phyloP scores from a whole-genome alignment of 1,284 basidiomycete genomes.

The Apiotrichum domesticum region DNA sequence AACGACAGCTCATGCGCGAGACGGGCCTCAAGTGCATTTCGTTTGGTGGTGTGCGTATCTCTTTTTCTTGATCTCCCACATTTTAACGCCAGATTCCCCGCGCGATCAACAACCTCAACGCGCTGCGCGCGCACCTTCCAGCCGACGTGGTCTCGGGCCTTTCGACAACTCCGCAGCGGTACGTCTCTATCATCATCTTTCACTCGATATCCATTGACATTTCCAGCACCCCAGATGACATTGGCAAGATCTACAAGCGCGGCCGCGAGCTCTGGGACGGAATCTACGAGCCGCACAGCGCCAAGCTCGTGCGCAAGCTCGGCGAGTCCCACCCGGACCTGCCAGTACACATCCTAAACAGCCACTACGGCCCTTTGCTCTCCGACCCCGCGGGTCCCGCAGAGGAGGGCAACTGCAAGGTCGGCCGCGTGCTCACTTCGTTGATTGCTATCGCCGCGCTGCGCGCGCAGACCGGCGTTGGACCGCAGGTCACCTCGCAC shows the following conservation, averaged over 20 bases:
- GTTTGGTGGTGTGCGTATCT: constrained; percentile 67
- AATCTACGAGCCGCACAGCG: constrained; percentile 84
- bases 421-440: constrained; percentile 79
- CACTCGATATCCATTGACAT: constrained; percentile 47
- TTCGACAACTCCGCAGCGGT: constrained; percentile 51
- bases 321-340: constrained; percentile 63
- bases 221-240: constrained; percentile 55
- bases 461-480: constrained; percentile 80
- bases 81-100: constrained; percentile 2
- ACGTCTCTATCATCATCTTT: constrained; percentile 25
- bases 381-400: constrained; percentile 56
- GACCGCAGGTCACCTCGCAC: constrained; percentile 84
- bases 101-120: constrained; percentile 71
- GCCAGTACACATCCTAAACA: constrained; percentile 82
- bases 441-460: constrained; percentile 87
- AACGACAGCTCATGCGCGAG: constrained; percentile 67
- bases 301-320: constrained; percentile 84
- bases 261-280: constrained; percentile 75
- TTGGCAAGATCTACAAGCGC: constrained; percentile 58
- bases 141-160: constrained; percentile 58
- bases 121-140: constrained; percentile 65
- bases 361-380: constrained; percentile 78
- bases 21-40: constrained; percentile 87
- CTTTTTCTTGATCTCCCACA: too few species aligned
- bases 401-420: constrained; percentile 43